Conservation (phyloP, 1,139 yeast species). For the Groenewaldozyma auringiensis region DNA sequence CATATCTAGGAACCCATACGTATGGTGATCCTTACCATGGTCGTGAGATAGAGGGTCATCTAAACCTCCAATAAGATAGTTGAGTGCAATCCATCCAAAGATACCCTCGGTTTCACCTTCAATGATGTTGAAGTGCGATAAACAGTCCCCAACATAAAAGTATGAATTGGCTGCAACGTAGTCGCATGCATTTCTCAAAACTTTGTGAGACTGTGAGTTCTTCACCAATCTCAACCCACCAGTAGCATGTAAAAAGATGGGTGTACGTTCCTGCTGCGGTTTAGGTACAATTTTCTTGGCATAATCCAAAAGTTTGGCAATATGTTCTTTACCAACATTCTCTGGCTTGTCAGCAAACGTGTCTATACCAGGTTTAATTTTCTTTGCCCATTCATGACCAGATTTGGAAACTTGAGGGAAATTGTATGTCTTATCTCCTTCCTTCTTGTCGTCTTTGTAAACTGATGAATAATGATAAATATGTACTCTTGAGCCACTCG, state of each 20-base stretch:
- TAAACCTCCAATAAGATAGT: slow-evolving; percentile 56
- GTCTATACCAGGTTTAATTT: slow-evolving; percentile 63
- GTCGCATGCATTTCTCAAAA: slow-evolving; percentile 49
- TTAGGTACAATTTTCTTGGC: slow-evolving; percentile 55
- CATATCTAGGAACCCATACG: slow-evolving; percentile 75
- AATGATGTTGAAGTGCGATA: slow-evolving; percentile 53
- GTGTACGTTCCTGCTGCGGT: slow-evolving; percentile 63
- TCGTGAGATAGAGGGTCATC: slow-evolving; percentile 42
- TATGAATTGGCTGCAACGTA: slow-evolving; percentile 47
- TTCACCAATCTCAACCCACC: slow-evolving; percentile 70
- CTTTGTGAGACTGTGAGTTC: slow-evolving; percentile 44
- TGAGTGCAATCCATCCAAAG: slow-evolving; percentile 75
- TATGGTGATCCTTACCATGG: slow-evolving; percentile 47
- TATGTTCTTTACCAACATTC: slow-evolving; percentile 48
- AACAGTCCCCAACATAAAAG: slow-evolving; percentile 49
- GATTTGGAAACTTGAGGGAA: slow-evolving; percentile 41
- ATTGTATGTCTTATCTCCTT: slow-evolving; percentile 15
- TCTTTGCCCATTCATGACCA: slow-evolving; percentile 49
- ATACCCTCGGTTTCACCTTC: slow-evolving; percentile 76
- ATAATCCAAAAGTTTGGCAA: slow-evolving; percentile 44
- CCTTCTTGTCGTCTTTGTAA: slow-evolving; percentile 25
- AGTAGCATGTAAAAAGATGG: slow-evolving; percentile 69
- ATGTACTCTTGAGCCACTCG: slow-evolving; percentile 70
- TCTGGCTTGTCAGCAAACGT: slow-evolving; percentile 43
- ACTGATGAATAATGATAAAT: slow-evolving; percentile 58